Base-by-base conservation (phyloP, 1,139 yeast species). In the Pichia sp. region DNA sequence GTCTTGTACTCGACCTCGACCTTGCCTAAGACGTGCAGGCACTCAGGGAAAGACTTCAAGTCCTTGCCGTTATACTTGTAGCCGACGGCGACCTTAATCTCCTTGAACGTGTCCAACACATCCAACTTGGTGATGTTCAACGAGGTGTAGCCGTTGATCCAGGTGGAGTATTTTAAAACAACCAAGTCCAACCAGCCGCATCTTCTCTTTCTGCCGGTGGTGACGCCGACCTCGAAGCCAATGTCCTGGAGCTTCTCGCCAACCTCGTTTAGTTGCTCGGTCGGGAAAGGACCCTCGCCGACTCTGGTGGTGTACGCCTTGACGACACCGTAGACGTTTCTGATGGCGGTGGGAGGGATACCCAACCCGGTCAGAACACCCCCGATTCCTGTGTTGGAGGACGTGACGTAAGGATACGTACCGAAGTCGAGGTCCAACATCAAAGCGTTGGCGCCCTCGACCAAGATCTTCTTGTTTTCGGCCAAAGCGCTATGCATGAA, bases 161-260 rank as follows among this genome's bases (percentile, higher is more conserved):
- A 73, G 58, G 89, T 83, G 48, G 98, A 91, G 75, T 93, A 93
- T 72, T 87, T 88, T 73, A 93, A 78, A 44, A 95, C 97, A 38
- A 93, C 99, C 66, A 95, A 79, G 73, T 93, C 99, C 68, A 93
- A 83, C 99, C 99, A 93, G 55, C 99, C 99, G 73, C 99, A 95
- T 76, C 99, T 86, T 78, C 99, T 88, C 81, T 92, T 92, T 78
- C 99, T 87, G 62, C 99, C 99, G 46, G 99, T 93, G 63, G 99
- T 93, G 63, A 93, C 99, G 73, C 99, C 99, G 68, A 71, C 90
- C 74, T 93, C 97, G 56, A 93, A 96, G 66, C 99, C 99, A 61
- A 92, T 88, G 51, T 78, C 75, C 73, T 95, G 99, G 68, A 93
- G 79, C 61, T 84, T 82, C 68, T 87, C 96, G 67, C 99, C 99